Evolutionary conservation across 1,284 basidiomycete species (phyloP), one percentile per base, ranked within the genome.

Genomic region (Malassezia brasiliensis): DNA sequence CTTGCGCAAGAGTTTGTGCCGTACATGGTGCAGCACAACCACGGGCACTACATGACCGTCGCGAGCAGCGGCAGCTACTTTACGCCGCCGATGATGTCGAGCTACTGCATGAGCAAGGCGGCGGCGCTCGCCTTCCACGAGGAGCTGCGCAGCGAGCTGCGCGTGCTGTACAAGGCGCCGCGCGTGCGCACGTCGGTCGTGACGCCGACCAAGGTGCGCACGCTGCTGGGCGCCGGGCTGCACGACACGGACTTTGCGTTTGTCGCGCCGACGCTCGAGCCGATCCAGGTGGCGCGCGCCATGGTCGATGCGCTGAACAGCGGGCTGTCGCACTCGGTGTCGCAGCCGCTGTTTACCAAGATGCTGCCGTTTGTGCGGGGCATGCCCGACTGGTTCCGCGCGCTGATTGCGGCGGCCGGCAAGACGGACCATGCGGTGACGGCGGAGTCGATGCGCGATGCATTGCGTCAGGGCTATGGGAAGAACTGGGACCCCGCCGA

Each of bases 111-210:
- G 19, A 64, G 57, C 61, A 74, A 74, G 60, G 61, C 65, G 1
- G 72, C 64, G 3, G 67, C 70, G 3, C 61, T 74, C 1, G 65
- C 72, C 10, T 71, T 71, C 60, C 66, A 69, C 57, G 71, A 74
- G 58, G 60, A 63, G 47, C 64, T 74, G 19, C 53, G 60, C 17
- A 64, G 61, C 41, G 71, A 74, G 56, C 60, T 74, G 28, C 62
- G 63, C 20, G 61, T 62, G 2, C 56, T 65, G 20, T 73, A 69
- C 67, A 63, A 64, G 31, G 63, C 68, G 1, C 64, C 59, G 8
- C 59, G 63, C 11, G 67, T 74, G 11, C 64, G 72, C 19, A 66
- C 72, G 3, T 66, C 72, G 22, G 53, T 72, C 39, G 65, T 66
- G 44, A 64, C 61, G 1, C 72, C 72, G 12, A 71, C 69, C 42